These are phyloP conservation scores for Xylariomycetidae sp. DNA, from an alignment of 2,329 filamentous ascomycete species.

Conservation along the genomic window DNA sequence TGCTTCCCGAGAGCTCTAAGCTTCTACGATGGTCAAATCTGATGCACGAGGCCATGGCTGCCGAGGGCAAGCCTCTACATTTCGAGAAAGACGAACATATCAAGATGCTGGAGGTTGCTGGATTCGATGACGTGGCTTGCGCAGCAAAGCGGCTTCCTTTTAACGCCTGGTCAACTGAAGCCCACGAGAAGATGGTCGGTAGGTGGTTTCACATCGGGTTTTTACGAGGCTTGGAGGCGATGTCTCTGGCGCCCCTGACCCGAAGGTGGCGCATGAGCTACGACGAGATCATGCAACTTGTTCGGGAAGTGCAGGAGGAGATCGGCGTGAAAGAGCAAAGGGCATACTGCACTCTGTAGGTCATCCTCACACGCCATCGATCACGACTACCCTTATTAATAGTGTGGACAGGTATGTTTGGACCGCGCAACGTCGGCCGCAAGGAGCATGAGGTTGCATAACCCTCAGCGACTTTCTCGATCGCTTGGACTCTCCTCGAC, in stretches of 20 bases:
- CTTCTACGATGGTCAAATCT: conserved; percentile 64
- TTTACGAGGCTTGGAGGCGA: conserved; percentile 63
- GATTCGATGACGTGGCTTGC: conserved; percentile 76
- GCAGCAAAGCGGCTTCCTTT: conserved; percentile 63
- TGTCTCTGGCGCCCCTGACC: conserved; percentile 69
- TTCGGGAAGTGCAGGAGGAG: conserved; percentile 58
- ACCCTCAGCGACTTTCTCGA: no score
- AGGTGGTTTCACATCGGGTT: conserved; percentile 80
- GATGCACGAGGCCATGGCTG: conserved; percentile 61
- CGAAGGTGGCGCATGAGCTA: conserved; percentile 55
- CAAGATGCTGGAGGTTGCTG: conserved; percentile 57
- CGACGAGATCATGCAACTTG: conserved; percentile 57
- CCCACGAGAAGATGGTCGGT: conserved; percentile 64
- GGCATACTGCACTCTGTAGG: conserved; percentile 73
- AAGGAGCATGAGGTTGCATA: no score
- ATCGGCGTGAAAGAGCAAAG: conserved; percentile 62
- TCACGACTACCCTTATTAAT: conserved; percentile 3
- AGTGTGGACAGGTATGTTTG: no score
- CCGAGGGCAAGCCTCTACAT: conserved; percentile 58
- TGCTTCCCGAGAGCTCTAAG: conserved; percentile 37
- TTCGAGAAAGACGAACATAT: conserved; percentile 51
- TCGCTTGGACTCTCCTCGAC: no score
- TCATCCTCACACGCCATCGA: conserved; percentile 23
- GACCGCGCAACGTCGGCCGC: no score
- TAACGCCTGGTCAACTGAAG: conserved; percentile 71